Conservation (phyloP, 495 filamentous ascomycete species). For the Hypoxylon lenormandii region DNA sequence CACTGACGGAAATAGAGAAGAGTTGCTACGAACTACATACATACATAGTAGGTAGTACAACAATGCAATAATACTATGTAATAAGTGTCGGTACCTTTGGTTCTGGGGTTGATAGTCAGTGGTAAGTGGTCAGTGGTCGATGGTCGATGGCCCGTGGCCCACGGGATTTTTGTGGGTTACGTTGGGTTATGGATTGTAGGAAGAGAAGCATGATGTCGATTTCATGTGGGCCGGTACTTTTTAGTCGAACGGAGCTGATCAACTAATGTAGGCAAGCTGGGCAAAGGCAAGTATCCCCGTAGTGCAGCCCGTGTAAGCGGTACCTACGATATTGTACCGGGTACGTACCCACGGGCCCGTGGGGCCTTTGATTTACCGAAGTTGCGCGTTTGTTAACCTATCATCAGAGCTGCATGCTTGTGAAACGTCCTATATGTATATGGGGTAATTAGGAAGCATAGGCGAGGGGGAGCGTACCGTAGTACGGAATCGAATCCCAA, state of each 20-base stretch:
- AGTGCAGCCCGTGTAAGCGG: slow-evolving; percentile 33
- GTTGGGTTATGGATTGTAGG: slow-evolving; percentile 22
- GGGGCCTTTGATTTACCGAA: slow-evolving; percentile 41
- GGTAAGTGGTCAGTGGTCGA: neutral
- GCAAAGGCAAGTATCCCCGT: slow-evolving; percentile 33
- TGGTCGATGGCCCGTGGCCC: slow-evolving; percentile 2
- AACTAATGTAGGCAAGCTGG: slow-evolving; percentile 38
- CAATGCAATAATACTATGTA: too few relatives aligned
- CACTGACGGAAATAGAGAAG: too few relatives aligned
- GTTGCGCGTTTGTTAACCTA: slow-evolving; percentile 48
- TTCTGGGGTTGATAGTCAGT: neutral
- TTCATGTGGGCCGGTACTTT: slow-evolving; percentile 41
- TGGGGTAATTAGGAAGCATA: slow-evolving; percentile 46
- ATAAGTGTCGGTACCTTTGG: too few relatives aligned
- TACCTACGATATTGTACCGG: slow-evolving; percentile 20
- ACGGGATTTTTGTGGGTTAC: slow-evolving; percentile 6
- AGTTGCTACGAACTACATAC: too few relatives aligned
- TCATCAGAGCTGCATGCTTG: slow-evolving; percentile 42
- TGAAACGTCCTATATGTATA: slow-evolving; percentile 49
- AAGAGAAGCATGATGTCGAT: slow-evolving; percentile 38
- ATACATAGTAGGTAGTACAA: too few relatives aligned
- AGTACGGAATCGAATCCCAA: slow-evolving; percentile 33
- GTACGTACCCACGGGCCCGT: neutral
- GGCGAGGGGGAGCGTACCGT: slow-evolving; percentile 31
- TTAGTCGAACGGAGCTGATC: slow-evolving; percentile 47